Percentiles rank a stretch among this genome's conserved stretches.
Conservation (phyloP, 768 basidiomycete genomes). For the Porphyrellus cyaneotinctus region DNA sequence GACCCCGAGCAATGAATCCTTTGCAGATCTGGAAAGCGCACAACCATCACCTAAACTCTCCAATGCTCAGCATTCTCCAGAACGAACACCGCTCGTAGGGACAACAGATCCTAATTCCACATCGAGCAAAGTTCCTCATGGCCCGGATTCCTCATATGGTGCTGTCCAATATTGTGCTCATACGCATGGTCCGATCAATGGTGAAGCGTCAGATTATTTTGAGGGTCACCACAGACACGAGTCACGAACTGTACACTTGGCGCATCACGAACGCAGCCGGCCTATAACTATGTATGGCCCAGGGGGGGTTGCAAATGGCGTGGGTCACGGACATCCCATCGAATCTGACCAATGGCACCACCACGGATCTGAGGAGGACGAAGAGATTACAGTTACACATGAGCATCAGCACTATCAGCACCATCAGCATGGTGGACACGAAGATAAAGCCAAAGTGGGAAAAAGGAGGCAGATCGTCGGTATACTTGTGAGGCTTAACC, state of each 20-base stretch:
- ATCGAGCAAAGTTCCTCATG: background rate
- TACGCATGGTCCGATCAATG: background rate
- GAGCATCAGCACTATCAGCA: slow-evolving; percentile 1
- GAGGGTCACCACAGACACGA: slow-evolving; percentile 38
- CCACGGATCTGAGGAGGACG: slow-evolving; percentile 6
- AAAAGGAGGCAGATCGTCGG: slow-evolving; percentile 67
- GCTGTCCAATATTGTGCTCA: slow-evolving; percentile 5
- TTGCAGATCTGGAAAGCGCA: slow-evolving; percentile 3
- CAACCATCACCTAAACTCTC: slow-evolving; percentile 2
- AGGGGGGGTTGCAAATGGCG: background rate
- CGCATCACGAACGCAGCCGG: slow-evolving; percentile 30
- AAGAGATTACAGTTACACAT: background rate
- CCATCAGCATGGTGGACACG: background rate
- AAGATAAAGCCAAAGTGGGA: slow-evolving; percentile 37
- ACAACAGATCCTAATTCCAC: background rate
- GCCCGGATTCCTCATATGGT: slow-evolving; percentile 18
- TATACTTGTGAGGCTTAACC: slow-evolving; percentile 48
- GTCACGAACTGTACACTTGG: slow-evolving; percentile 19
- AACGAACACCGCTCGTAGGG: slow-evolving; percentile 19
- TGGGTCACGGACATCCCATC: slow-evolving; percentile 1
- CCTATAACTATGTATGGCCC: slow-evolving; percentile 22
- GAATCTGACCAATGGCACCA: slow-evolving; percentile 7
- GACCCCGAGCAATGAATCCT: slow-evolving; percentile 26
- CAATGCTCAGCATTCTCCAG: slow-evolving; percentile 8
- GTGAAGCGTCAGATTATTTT: slow-evolving; percentile 20